These are phyloP conservation scores for Aeschynomene evenia DNA, from an alignment of 306 rosid species.

Conservation along the genomic window DNA sequence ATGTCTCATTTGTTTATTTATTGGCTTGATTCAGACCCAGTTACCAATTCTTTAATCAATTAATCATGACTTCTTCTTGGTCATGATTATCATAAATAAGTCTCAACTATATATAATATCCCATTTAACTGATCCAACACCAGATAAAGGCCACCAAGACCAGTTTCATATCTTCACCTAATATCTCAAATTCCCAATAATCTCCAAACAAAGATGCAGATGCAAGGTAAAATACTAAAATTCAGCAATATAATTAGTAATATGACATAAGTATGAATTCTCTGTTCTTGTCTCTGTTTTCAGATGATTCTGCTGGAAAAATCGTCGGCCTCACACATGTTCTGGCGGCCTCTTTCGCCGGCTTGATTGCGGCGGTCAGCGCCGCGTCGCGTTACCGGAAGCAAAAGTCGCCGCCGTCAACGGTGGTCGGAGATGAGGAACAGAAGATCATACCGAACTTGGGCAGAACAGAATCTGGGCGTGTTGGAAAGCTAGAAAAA, in stretches of 20 bases:
- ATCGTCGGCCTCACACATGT: conserved; percentile 26
- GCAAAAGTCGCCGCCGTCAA: conserved; percentile 8
- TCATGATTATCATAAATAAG: background rate
- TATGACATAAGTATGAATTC: background rate
- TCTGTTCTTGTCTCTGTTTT: background rate
- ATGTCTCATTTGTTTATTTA: background rate
- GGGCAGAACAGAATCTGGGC: conserved; percentile 53
- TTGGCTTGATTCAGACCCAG: background rate
- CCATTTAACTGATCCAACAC: background rate
- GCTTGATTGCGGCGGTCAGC: conserved; percentile 38
- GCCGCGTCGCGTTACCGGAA: conserved; percentile 17
- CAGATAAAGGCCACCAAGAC: too few relatives aligned
- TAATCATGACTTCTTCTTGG: background rate
- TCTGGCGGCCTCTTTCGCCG: conserved; percentile 51
- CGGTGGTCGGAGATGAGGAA: background rate
- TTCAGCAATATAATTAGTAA: too few relatives aligned
- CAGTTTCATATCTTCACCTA: background rate
- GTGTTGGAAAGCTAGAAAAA: conserved; percentile 54
- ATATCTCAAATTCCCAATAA: background rate
- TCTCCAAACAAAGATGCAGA: conserved; percentile 13
- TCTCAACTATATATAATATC: background rate
- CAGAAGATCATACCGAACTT: conserved; percentile 41
- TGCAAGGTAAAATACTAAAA: conserved; percentile 19
- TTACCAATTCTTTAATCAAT: too few relatives aligned
- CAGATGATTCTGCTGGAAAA: conserved; percentile 46